Evolutionary conservation across 1,284 basidiomycete genomes (phyloP), one percentile per base, ranked within the genome.

Genomic region (Volvariella volvacea): DNA sequence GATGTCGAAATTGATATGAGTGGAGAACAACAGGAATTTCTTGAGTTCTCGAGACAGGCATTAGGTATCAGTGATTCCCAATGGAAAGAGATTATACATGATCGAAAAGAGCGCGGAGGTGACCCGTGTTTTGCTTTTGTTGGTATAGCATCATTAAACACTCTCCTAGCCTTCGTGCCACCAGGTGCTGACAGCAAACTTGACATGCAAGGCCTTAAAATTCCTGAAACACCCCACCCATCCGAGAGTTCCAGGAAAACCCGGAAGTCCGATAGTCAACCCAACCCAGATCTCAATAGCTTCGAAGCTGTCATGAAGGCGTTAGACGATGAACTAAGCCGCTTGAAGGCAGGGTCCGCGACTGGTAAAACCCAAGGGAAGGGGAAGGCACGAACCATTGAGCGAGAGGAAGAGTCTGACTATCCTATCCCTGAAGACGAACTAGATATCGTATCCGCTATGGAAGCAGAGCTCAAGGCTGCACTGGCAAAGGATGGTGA

Each of bases 281-380:
- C 64, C 7, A 79, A 92, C 57, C 74, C 79, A 3, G 78, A 83
- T 41, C 70, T 97, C n/a, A 76, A 92, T 59, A 90, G 89, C 0
- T 97, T 97, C 53, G 94, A 98, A 56, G 78, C 84, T 4, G 87
- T 97, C 32, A 97, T 97, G 94, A 77, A 81, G 55, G 91, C 91
- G 1, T 91, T 97, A 86, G 94, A 98, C 54, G 76, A 70, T 15
- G 89, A 94, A 54, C 71, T 96, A 12, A 69, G 69, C 16, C 73
- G 69, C 20, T 17, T 10, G 28, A 22, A 20, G 20, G 19, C 33
- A 14, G 49, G n/a, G n/a, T n/a, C n/a, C n/a, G n/a, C n/a, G n/a
- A n/a, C 55, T 37, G 55, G 49, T 10, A 66, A 67, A 45, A 62
- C 60, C 38, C 67, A 67, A 57, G 64, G 51, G 43, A 73, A 58